Evolutionary conservation across 257 asterid genomes (phyloP).

Genomic region (Ilex asprella): DNA sequence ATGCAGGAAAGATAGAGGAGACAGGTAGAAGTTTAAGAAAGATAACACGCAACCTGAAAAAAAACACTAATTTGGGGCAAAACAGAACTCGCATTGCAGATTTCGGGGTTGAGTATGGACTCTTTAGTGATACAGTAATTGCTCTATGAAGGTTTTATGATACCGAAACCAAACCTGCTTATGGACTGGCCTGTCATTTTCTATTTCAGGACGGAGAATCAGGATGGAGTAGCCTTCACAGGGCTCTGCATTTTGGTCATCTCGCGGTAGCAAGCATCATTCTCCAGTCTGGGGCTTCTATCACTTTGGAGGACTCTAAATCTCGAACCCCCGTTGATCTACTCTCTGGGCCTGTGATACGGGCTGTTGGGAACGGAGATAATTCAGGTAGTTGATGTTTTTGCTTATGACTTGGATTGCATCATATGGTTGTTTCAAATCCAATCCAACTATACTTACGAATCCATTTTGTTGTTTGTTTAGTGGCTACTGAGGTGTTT

Average conservation of each 20-base stretch:
- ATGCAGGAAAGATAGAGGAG: too few relatives aligned
- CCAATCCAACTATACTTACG: too few relatives aligned
- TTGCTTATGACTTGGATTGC: not conserved
- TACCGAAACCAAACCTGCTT: not conserved
- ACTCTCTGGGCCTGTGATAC: constrained; percentile 84
- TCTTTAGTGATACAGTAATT: not conserved
- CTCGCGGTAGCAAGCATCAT: constrained; percentile 94
- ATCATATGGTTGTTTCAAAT: too few relatives aligned
- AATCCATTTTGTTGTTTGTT: constrained; percentile 9
- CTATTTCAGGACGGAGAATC: constrained; percentile 86
- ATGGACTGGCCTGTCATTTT: not conserved
- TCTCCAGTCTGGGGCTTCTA: constrained; percentile 69
- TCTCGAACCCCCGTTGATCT: constrained; percentile 82
- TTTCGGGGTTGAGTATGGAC: not conserved
- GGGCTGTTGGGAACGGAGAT: constrained; percentile 46
- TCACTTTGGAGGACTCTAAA: constrained; percentile 77
- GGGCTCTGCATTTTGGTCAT: constrained; percentile 96
- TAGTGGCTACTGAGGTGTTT: constrained; percentile 82
- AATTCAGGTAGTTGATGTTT: constrained; percentile 36
- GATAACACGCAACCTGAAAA: too few relatives aligned
- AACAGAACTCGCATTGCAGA: not conserved
- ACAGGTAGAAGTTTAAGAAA: too few relatives aligned
- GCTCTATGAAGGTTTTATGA: not conserved
- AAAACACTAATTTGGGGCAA: too few relatives aligned
- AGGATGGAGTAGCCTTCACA: constrained; percentile 97